These are phyloP conservation scores for Wickerhamiella dianesei DNA, from an alignment of 805 yeast species.

Conservation along the genomic window DNA sequence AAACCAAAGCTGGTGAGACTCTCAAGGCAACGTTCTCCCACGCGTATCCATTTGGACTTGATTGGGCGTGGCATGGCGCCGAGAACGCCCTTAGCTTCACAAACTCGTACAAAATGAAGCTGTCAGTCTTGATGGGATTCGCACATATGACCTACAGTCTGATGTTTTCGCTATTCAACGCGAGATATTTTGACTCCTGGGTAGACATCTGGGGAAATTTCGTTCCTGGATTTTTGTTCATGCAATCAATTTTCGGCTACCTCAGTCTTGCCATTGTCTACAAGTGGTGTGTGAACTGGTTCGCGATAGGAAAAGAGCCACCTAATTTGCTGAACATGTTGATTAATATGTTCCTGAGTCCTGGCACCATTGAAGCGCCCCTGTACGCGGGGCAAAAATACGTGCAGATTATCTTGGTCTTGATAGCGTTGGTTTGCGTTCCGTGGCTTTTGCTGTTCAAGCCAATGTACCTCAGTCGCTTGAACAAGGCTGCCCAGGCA, in stretches of 20 bases:
- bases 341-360: slow-evolving; percentile 88
- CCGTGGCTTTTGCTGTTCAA: slow-evolving; percentile 84
- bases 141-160: slow-evolving; percentile 86
- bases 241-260: slow-evolving; percentile 95
- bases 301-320: slow-evolving; percentile 59
- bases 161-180: slow-evolving; percentile 70
- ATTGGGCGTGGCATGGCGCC: slow-evolving; percentile 94
- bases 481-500: slow-evolving; percentile 34
- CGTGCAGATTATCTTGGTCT: slow-evolving; percentile 57
- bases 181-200: slow-evolving; percentile 48
- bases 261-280: slow-evolving; percentile 71
- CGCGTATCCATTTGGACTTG: slow-evolving; percentile 74
- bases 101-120: slow-evolving; percentile 93
- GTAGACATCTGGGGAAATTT: slow-evolving; percentile 88
- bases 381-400: slow-evolving; percentile 68
- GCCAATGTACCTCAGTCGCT: slow-evolving; percentile 56
- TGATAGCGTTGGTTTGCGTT: slow-evolving; percentile 73
- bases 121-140: slow-evolving; percentile 90
- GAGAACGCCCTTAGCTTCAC: slow-evolving; percentile 81
- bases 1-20: slow-evolving; percentile 44
- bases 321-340: slow-evolving; percentile 92
- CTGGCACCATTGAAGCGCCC: slow-evolving; percentile 72
- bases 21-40: slow-evolving; percentile 50
- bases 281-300: slow-evolving; percentile 94
- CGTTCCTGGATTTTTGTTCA: slow-evolving; percentile 80